Percentiles rank a stretch among this genome's conserved stretches.
phyloP scores from a whole-genome alignment of 2,329 filamentous ascomycete genomes.

The Trichoderma sp. region DNA sequence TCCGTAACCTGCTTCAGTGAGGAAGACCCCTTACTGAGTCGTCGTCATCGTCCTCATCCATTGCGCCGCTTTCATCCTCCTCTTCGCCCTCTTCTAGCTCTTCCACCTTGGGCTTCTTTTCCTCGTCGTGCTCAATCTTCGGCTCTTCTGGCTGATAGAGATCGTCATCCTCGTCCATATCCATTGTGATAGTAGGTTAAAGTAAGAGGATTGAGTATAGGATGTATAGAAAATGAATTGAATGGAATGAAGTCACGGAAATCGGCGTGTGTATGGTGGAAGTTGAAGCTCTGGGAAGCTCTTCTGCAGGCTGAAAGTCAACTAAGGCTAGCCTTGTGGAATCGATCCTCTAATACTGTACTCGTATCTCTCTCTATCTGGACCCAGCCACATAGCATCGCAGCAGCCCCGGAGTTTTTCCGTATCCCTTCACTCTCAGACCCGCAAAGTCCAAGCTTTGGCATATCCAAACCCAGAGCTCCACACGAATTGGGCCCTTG shows the following conservation, averaged over 20 bases:
- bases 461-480: slow-evolving; percentile 15
- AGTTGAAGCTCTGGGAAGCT: slow-evolving; percentile 18
- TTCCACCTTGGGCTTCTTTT: slow-evolving; percentile 43
- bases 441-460: not conserved
- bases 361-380: not conserved
- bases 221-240: not conserved
- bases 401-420: slow-evolving; percentile 12
- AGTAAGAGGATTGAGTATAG: not conserved
- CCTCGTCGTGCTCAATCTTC: slow-evolving; percentile 35
- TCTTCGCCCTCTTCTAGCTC: slow-evolving; percentile 65
- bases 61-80: slow-evolving; percentile 59
- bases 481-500: slow-evolving; percentile 20
- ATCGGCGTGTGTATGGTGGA: not conserved
- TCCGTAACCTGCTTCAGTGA: not conserved
- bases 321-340: slow-evolving; percentile 3
- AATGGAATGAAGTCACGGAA: not conserved
- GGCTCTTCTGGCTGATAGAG: slow-evolving; percentile 63
- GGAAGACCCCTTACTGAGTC: slow-evolving; percentile 20
- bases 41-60: slow-evolving; percentile 59
- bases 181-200: slow-evolving; percentile 42
- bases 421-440: slow-evolving; percentile 16
- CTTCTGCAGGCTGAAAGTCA: not conserved
- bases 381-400: not conserved
- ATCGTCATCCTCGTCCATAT: slow-evolving; percentile 67
- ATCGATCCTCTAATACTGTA: not conserved